phyloP scores from a whole-genome alignment of 2,329 filamentous ascomycete species.

The Pseudogymnoascus destructans region DNA sequence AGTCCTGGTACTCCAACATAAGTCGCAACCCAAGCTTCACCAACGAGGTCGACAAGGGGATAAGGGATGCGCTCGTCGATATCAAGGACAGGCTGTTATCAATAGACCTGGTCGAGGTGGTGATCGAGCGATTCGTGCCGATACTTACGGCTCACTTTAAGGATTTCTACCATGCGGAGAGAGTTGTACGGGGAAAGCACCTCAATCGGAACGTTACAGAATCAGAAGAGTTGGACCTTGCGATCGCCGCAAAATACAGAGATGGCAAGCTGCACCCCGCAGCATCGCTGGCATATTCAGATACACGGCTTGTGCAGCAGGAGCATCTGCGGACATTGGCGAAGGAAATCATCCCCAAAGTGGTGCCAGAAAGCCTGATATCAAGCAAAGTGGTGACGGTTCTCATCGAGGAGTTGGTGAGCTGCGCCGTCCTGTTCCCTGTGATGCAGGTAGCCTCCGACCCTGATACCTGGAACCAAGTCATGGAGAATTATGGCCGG shows the following conservation, averaged over 20 bases:
- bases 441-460: slow-evolving; percentile 70
- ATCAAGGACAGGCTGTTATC: slow-evolving; percentile 59
- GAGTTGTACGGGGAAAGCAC: slow-evolving; percentile 72
- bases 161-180: slow-evolving; percentile 84
- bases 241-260: slow-evolving; percentile 87
- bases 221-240: slow-evolving; percentile 87
- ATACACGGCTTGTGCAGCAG: slow-evolving; percentile 75
- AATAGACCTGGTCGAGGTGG: slow-evolving; percentile 71
- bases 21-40: slow-evolving; percentile 68
- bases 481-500: slow-evolving; percentile 80
- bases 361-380: slow-evolving; percentile 62
- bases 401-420: slow-evolving; percentile 78
- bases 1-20: slow-evolving; percentile 79
- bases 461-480: slow-evolving; percentile 93
- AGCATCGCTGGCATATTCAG: slow-evolving; percentile 68
- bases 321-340: slow-evolving; percentile 73
- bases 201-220: slow-evolving; percentile 85
- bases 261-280: slow-evolving; percentile 82
- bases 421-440: slow-evolving; percentile 79
- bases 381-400: slow-evolving; percentile 70
- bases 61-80: slow-evolving; percentile 58
- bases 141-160: slow-evolving; percentile 78
- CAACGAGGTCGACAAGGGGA: slow-evolving; percentile 71
- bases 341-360: slow-evolving; percentile 54
- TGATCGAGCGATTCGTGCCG: slow-evolving; percentile 72